Conservation (phyloP, 495 filamentous ascomycete species). For the Penicillium nucicola region DNA sequence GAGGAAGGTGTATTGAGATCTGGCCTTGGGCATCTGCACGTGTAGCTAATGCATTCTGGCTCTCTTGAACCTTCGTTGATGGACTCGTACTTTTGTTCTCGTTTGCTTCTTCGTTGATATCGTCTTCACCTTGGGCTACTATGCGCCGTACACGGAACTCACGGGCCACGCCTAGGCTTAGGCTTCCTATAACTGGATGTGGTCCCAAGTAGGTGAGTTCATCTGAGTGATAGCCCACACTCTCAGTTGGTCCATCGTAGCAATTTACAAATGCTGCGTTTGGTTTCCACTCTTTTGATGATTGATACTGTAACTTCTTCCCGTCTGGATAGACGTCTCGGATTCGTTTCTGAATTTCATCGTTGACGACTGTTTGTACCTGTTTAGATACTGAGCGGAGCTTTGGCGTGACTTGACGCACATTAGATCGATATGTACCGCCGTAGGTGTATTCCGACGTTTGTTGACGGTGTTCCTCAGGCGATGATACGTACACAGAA, state of each 20-base stretch:
- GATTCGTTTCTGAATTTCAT: constrained; percentile 65
- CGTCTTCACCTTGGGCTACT: constrained; percentile 52
- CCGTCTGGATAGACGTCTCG: constrained; percentile 56
- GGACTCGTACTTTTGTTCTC: constrained; percentile 4
- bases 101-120: constrained; percentile 8
- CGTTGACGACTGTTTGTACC: constrained; percentile 73
- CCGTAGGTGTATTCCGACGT: constrained; percentile 83
- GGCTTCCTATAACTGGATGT: constrained; percentile 78
- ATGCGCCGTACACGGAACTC: constrained; percentile 86
- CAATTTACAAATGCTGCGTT: constrained; percentile 95
- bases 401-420: constrained; percentile 68
- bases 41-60: constrained; percentile 20
- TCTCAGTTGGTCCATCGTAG: constrained; percentile 75
- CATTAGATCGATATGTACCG: constrained; percentile 67
- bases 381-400: constrained; percentile 61
- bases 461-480: constrained; percentile 58
- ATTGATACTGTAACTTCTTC: constrained; percentile 75
- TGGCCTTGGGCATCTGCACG: constrained; percentile 68
- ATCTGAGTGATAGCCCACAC: constrained; percentile 88
- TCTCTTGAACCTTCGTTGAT: background rate
- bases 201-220: constrained; percentile 93
- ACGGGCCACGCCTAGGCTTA: constrained; percentile 83
- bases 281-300: constrained; percentile 67
- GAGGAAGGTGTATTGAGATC: constrained; percentile 86
- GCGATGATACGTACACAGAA: constrained; percentile 72